Evolutionary conservation across 2,329 filamentous ascomycete species (phyloP), one percentile per base, ranked within the genome.

Genomic region (Kalmusia sp.): DNA sequence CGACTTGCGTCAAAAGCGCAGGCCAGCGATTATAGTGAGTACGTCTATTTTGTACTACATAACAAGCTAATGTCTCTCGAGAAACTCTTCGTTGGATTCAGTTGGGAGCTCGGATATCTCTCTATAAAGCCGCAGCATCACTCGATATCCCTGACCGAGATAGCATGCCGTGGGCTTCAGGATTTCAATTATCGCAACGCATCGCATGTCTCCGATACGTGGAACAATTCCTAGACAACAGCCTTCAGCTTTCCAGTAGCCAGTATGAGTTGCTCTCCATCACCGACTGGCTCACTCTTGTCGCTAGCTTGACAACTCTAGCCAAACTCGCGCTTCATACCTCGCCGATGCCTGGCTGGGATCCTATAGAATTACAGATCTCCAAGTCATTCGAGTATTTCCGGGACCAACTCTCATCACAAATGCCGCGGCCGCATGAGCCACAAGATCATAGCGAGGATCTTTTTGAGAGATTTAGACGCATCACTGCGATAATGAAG

Each of bases 161-260:
- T 15, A 66, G 49, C 44, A 62, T 59, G 5, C 58, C 68, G 12
- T 72, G 69, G 68, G 68, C 68, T 12, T 63, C 68, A 6, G 70
- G 70, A 1, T 73, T 71, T 24, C 68, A 71, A n/a, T 63, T 73
- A 19, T 71, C 69, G 2, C 51, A 71, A n/a, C 69, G 69, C 19
- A 63, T 73, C 4, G 63, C 64, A 15, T 62, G 61, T 25, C 62
- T 73, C 6, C 69, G 66, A 3, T 65, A 67, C 2, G 63, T 70
- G 14, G 70, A 73, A 39, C 65, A 71, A 30, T 72, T 71, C 30
- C 58, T 73, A 19, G 68, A 73, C 17, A 67, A 66, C 52, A 67
- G 64, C 49, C 59, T 61, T 14, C 68, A 71, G 30, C 54, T 72
- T 7, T 46, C 59, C 6, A 51, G 61, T 2, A 53, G 28, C 25